Evolutionary conservation across 2,329 filamentous ascomycete species (phyloP).

Genomic region (Epichloe glyceriae): DNA sequence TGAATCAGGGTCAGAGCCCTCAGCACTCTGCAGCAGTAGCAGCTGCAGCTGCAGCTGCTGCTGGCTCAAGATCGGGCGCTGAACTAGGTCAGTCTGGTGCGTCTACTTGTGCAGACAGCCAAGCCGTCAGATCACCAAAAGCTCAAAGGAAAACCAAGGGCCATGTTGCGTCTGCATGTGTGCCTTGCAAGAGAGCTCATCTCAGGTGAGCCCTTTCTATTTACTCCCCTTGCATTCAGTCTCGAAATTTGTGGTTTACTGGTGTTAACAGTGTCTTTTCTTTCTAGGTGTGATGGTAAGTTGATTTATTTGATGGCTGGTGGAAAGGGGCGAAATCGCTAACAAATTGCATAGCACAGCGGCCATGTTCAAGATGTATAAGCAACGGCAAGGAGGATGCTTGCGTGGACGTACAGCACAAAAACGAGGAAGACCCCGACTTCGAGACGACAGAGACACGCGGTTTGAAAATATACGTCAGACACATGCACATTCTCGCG

Average conservation of each 20-base stretch:
- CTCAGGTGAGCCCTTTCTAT: constrained; percentile 39
- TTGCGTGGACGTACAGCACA: constrained; percentile 75
- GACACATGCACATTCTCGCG: constrained; percentile 27
- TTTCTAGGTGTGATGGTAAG: constrained; percentile 3
- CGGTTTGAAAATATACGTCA: constrained; percentile 40
- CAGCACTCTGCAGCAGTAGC: constrained; percentile 11
- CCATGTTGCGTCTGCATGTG: constrained; percentile 73
- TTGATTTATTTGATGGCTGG: neutral
- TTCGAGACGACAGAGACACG: constrained; percentile 57
- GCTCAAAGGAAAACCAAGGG: constrained; percentile 59
- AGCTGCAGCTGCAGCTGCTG: constrained; percentile 1
- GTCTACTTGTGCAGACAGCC: constrained; percentile 28
- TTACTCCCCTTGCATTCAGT: neutral
- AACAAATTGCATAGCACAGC: constrained; percentile 42
- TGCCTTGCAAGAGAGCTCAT: constrained; percentile 77
- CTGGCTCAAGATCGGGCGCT: constrained; percentile 8
- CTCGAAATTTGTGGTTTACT: neutral
- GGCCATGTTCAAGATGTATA: constrained; percentile 66
- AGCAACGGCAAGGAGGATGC: constrained; percentile 69
- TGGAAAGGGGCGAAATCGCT: constrained; percentile 13
- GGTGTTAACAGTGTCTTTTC: neutral
- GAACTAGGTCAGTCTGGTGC: constrained; percentile 16
- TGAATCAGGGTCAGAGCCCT: constrained; percentile 4
- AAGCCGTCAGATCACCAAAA: constrained; percentile 42
- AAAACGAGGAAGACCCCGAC: constrained; percentile 68